Evolutionary conservation across 1,284 basidiomycete species (phyloP), one percentile per base, ranked within the genome.

Genomic region (Leccinum pallidistipes): DNA sequence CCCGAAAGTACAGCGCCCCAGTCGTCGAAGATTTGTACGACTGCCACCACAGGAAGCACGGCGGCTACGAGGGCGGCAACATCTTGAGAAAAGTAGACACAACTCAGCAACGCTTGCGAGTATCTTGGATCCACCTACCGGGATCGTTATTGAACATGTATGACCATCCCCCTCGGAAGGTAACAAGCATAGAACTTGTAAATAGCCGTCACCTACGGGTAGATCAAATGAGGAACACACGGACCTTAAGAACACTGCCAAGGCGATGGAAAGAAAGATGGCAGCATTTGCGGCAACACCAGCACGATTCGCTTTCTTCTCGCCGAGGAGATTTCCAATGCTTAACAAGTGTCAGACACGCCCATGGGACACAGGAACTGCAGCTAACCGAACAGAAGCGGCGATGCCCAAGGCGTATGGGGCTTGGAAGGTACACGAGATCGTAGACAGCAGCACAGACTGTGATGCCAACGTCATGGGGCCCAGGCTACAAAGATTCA

Each of bases 131-230:
- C 58, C 31, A 52, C 68, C 77, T 62, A 84, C 88, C 81, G 7
- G 85, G 81, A 75, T 97, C 94, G 59, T 87, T 79, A 69, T 95
- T 97, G 81, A 97, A 97, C 27, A 96, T 74, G 69, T 88, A 87
- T 3, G 83, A 94, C 91, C 92, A 95, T 4, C 79, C 78, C 38
- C 86, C 74, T 6, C 91, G 81, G 80, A 94, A 93, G 12, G 83
- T 72, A 65, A 94, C 68, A 73, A 92, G 91, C 73, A 93, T 78
- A 0, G 81, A 70, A 64, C 91, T 93, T 67, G 71, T 58, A 38
- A 16, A 59, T 36, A 6, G 21, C 9, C 8, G 31, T 68, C 49
- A 68, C 16, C 34, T 59, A 61, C 40, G 65, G 63, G 27, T 29
- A 70, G 38, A 32, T n/a, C 16, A 31, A 54, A 50, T 52, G 66